Percentiles rank a stretch among this genome's conserved stretches.
These are phyloP conservation scores for Kazachstania sp. DNA, from an alignment of 1,139 yeast genomes.

Conservation along the genomic window DNA sequence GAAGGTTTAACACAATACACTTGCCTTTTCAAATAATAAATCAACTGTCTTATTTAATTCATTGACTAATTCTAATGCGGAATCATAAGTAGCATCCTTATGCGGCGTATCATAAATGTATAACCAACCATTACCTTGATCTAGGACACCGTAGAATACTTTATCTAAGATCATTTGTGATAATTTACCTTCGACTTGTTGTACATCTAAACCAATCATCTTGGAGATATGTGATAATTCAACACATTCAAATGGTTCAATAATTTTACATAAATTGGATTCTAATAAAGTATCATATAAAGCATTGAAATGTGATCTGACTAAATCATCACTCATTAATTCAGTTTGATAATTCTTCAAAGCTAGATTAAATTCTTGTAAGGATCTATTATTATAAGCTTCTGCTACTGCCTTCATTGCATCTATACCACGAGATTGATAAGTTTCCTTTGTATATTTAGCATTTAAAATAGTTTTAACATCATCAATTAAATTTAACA, in stretches of 20 bases:
- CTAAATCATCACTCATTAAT: constrained; percentile 77
- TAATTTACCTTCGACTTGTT: constrained; percentile 88
- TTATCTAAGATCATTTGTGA: constrained; percentile 95
- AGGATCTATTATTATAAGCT: constrained; percentile 83
- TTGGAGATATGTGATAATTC: constrained; percentile 84
- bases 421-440: constrained; percentile 65
- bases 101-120: constrained; percentile 84
- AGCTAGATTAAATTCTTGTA: constrained; percentile 81
- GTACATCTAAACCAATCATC: constrained; percentile 77
- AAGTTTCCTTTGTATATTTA: constrained; percentile 67
- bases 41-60: constrained; percentile 87
- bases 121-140: constrained; percentile 98
- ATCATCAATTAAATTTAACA: constrained; percentile 84
- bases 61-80: constrained; percentile 78
- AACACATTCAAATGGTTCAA: constrained; percentile 92
- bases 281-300: constrained; percentile 88
- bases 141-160: constrained; percentile 89
- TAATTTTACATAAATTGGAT: constrained; percentile 86
- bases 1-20: constrained; percentile 47
- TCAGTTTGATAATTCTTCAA: constrained; percentile 64
- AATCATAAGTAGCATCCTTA: constrained; percentile 81
- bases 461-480: constrained; percentile 67
- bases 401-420: constrained; percentile 92
- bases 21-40: constrained; percentile 86
- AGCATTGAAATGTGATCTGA: constrained; percentile 86